Conservation (phyloP, 441 rosid genomes). For the Melastoma candidum region DNA sequence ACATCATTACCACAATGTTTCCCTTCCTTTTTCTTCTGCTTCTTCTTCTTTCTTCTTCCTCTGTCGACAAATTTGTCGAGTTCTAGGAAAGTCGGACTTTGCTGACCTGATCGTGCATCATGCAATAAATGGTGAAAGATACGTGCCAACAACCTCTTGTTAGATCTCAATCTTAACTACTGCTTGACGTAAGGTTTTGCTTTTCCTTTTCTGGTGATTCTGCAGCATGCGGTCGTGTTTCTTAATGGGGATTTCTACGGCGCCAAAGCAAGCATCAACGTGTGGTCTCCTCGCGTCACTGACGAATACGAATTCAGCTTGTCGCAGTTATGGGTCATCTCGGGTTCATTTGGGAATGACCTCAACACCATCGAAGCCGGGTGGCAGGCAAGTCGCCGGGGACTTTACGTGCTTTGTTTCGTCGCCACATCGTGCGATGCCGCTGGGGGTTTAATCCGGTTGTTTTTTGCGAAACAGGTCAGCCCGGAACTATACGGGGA, state of each 20-base stretch:
- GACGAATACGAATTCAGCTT: conserved; percentile 6
- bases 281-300: conserved; percentile 5
- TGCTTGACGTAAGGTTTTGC: background rate
- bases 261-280: background rate
- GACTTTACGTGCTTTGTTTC: too few relatives aligned
- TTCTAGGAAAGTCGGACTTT: too few relatives aligned
- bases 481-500: conserved; percentile 13
- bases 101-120: background rate
- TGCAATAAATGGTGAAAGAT: background rate
- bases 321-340: conserved; percentile 5
- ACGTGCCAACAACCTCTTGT: background rate
- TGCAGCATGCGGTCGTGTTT: conserved; percentile 7
- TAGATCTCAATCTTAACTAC: background rate
- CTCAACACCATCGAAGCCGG: conserved; percentile 8
- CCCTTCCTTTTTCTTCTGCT: too few relatives aligned
- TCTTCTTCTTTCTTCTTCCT: too few relatives aligned
- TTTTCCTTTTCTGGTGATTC: background rate
- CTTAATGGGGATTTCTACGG: conserved; percentile 7
- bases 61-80: too few relatives aligned
- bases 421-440: too few relatives aligned
- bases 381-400: conserved; percentile 4
- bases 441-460: too few relatives aligned
- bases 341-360: conserved; percentile 7
- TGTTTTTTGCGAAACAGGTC: too few relatives aligned
- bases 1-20: too few relatives aligned